Conservation (phyloP, 2,329 filamentous ascomycete genomes). For the Ophiocordyceps camponoti-floridani region DNA sequence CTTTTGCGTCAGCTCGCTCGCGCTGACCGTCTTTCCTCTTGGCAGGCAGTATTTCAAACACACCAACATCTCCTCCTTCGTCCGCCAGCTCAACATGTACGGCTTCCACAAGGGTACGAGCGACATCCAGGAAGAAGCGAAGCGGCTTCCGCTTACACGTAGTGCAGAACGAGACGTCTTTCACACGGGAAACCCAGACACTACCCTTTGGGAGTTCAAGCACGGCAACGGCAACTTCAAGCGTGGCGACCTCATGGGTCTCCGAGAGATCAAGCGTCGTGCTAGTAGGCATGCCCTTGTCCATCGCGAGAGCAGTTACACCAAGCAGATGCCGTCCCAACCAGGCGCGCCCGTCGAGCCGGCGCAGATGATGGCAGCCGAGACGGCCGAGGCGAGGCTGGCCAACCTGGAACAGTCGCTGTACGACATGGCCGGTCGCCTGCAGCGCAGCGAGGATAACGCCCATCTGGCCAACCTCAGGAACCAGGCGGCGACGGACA, state of each 20-base stretch:
- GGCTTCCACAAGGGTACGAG: constrained; percentile 88
- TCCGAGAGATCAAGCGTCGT: constrained; percentile 88
- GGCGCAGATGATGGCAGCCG: constrained; percentile 49
- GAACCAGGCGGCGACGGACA: constrained; percentile 68
- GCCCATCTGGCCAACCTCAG: constrained; percentile 63
- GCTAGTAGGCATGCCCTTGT: constrained; percentile 87
- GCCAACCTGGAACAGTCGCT: constrained; percentile 62
- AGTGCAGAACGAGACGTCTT: constrained; percentile 85
- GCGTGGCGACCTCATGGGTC: constrained; percentile 73
- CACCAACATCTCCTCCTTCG: constrained; percentile 97
- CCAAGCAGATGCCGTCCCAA: constrained; percentile 59
- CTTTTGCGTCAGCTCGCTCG: not conserved
- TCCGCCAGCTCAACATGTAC: constrained; percentile 97
- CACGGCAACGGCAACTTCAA: constrained; percentile 97
- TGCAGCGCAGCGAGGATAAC: constrained; percentile 71
- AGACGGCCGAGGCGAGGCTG: constrained; percentile 60
- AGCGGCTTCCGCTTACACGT: not conserved
- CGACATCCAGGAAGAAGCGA: not conserved
- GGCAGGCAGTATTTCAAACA: constrained; percentile 98
- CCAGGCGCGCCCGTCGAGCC: constrained; percentile 73
- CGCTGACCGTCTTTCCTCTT: too few relatives aligned
- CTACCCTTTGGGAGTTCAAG: constrained; percentile 96
- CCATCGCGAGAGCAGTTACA: constrained; percentile 71
- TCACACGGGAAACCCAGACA: constrained; percentile 83
- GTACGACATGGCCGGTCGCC: constrained; percentile 59